phyloP scores from a whole-genome alignment of 495 filamentous ascomycete species.

The Xylaria acuta region DNA sequence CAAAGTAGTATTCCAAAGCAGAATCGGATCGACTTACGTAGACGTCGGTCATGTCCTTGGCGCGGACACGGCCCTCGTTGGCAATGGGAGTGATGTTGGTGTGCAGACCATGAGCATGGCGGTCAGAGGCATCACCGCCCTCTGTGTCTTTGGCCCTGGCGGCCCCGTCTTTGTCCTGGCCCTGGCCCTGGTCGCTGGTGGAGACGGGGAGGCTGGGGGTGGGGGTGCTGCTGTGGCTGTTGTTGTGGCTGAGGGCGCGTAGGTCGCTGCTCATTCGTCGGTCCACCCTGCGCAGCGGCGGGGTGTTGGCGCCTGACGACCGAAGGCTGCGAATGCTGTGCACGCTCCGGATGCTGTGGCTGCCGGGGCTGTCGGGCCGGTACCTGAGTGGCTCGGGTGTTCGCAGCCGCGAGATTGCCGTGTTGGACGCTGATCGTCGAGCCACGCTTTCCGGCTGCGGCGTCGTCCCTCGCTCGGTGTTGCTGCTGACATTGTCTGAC shows the following conservation, averaged over 20 bases:
- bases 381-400: constrained; percentile 61
- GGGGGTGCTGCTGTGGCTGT: constrained; percentile 19
- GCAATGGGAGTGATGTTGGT: constrained; percentile 70
- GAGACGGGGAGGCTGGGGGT: constrained; percentile 31
- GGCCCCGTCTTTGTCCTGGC: neutral
- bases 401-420: constrained; percentile 58
- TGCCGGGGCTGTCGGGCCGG: constrained; percentile 66
- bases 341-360: constrained; percentile 53
- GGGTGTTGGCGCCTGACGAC: constrained; percentile 53
- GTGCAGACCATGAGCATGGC: constrained; percentile 51
- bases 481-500: constrained; percentile 40
- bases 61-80: constrained; percentile 84
- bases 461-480: constrained; percentile 28
- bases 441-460: constrained; percentile 44
- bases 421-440: constrained; percentile 51
- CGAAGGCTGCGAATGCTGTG: constrained; percentile 28
- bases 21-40: constrained; percentile 71
- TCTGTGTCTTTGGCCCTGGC: neutral
- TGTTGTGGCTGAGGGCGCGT: constrained; percentile 64
- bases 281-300: constrained; percentile 73
- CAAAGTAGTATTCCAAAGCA: constrained; percentile 24
- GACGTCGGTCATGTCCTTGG: constrained; percentile 88
- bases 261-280: constrained; percentile 82
- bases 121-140: constrained; percentile 29
- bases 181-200: neutral